Evolutionary conservation across 148 eudicot species (phyloP).

Genomic region (Salicornia ramosissima): DNA sequence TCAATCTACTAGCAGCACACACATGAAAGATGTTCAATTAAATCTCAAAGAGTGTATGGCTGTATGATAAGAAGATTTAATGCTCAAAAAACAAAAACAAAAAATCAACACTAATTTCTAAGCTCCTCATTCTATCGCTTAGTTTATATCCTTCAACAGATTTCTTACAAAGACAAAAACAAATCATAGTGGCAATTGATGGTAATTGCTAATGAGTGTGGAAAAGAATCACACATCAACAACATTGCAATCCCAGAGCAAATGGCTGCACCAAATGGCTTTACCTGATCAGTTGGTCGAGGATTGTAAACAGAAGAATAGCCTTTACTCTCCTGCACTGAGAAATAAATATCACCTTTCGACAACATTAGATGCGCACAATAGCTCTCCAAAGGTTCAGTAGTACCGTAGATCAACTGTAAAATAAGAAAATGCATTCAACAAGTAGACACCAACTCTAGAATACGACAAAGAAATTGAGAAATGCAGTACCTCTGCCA

Average conservation of each 20-base stretch:
- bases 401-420: conserved; percentile 92
- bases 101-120: background rate
- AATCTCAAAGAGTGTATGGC: background rate
- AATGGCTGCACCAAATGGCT: background rate
- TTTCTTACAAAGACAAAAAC: background rate
- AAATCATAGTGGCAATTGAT: conserved; percentile 9
- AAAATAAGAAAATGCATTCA: conserved; percentile 30
- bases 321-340: conserved; percentile 58
- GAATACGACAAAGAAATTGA: conserved; percentile 2
- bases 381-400: conserved; percentile 91
- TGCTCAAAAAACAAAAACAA: too few relatives aligned
- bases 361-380: conserved; percentile 85
- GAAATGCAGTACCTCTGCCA: conserved; percentile 75
- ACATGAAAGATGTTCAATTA: background rate
- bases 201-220: background rate
- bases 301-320: conserved; percentile 66
- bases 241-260: background rate
- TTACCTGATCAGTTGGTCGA: conserved; percentile 68
- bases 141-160: background rate
- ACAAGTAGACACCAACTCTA: conserved; percentile 20
- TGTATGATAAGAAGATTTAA: background rate
- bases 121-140: background rate
- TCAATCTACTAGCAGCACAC: too few relatives aligned
- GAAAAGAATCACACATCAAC: too few relatives aligned
- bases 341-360: conserved; percentile 80